Percentiles rank a stretch among this genome's conserved stretches.
Conservation (phyloP, 331 rosid species). For the Cydonia oblonga region DNA sequence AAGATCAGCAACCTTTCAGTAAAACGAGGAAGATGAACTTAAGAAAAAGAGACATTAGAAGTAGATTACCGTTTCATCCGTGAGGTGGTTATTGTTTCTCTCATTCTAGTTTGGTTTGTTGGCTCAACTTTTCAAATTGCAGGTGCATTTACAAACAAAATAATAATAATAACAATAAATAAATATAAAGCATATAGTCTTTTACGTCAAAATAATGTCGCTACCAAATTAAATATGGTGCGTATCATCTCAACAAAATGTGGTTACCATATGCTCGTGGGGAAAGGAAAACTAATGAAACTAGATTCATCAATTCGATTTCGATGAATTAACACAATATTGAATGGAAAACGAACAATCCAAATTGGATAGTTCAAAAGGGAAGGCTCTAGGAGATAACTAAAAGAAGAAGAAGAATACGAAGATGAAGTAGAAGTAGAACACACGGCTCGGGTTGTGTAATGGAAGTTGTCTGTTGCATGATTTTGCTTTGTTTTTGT, state of each 20-base stretch:
- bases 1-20: too few species aligned
- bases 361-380: conserved; percentile 1
- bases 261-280: neutral
- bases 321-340: neutral
- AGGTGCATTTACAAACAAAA: too few species aligned
- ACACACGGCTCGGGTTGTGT: neutral
- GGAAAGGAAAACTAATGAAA: neutral
- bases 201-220: neutral
- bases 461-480: neutral
- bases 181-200: neutral
- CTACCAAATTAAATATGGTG: neutral
- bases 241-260: neutral
- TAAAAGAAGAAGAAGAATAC: neutral
- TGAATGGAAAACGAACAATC: neutral
- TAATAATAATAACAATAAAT: too few species aligned
- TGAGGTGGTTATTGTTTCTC: too few species aligned
- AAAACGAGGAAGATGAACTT: too few species aligned
- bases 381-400: conserved; percentile 17
- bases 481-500: conserved; percentile 20
- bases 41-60: too few species aligned
- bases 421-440: neutral
- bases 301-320: neutral
- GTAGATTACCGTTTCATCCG: too few species aligned
- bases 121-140: too few species aligned
- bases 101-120: too few species aligned